A percentile compares a stretch with the other conserved stretches of the same genome.
Conservation (phyloP, 2,329 filamentous ascomycete species). For the Davidsoniella neocaledoniae region DNA sequence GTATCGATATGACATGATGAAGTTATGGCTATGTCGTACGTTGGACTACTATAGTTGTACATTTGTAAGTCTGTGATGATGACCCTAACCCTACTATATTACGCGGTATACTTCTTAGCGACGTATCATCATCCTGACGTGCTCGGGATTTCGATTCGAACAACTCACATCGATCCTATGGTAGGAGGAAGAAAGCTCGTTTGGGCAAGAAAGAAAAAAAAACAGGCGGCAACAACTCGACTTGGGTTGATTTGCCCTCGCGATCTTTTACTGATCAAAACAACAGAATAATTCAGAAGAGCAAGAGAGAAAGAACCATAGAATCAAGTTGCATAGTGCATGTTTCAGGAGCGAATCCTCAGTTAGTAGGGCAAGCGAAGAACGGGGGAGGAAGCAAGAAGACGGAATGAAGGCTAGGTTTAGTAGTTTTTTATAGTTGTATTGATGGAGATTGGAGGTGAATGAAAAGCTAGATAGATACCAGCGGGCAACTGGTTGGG, state of each 20-base stretch:
- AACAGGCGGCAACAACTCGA: background rate
- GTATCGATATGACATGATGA: too few species aligned
- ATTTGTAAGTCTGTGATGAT: too few species aligned
- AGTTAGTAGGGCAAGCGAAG: background rate
- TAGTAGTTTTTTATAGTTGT: background rate
- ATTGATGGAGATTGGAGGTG: background rate
- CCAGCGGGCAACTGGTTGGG: too few species aligned
- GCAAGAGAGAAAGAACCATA: background rate
- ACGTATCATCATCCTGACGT: too few species aligned
- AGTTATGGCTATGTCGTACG: too few species aligned
- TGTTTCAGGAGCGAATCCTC: background rate
- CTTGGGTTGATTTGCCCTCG: too few species aligned
- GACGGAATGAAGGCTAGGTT: background rate
- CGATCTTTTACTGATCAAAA: background rate
- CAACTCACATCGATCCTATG: too few species aligned
- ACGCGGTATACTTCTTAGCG: background rate
- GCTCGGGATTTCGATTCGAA: background rate
- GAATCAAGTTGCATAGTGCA: too few species aligned
- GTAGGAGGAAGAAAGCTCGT: background rate
- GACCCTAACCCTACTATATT: too few species aligned
- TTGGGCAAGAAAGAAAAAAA: background rate
- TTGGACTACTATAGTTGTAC: too few species aligned
- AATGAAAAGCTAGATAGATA: background rate
- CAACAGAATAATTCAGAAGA: background rate
- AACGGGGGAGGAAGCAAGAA: background rate